Percentiles rank a stretch among this genome's conserved stretches.
Conservation (phyloP, 2,329 filamentous ascomycete genomes). For the Xylariaceae sp. region DNA sequence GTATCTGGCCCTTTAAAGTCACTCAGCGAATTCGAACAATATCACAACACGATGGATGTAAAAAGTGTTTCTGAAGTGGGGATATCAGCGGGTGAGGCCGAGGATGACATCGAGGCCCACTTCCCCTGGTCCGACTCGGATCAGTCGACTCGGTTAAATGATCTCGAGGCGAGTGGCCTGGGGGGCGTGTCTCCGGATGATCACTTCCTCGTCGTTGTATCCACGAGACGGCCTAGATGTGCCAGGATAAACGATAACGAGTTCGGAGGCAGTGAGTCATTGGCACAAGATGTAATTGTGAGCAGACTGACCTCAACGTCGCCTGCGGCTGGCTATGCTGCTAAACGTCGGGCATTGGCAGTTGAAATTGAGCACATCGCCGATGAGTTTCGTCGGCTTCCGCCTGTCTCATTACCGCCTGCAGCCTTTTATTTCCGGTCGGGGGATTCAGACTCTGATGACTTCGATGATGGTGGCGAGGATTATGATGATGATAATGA, state of each 20-base stretch:
- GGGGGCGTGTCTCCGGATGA: slow-evolving; percentile 58
- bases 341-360: neutral
- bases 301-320: slow-evolving; percentile 39
- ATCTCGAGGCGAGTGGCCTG: slow-evolving; percentile 53
- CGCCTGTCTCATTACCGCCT: slow-evolving; percentile 46
- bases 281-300: slow-evolving; percentile 36
- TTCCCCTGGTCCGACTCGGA: slow-evolving; percentile 42
- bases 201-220: slow-evolving; percentile 54
- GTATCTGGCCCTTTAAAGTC: slow-evolving; percentile 48
- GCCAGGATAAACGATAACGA: neutral
- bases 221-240: slow-evolving; percentile 40
- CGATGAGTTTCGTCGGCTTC: slow-evolving; percentile 38
- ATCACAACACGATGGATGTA: slow-evolving; percentile 24
- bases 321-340: slow-evolving; percentile 22
- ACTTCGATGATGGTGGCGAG: slow-evolving; percentile 19
- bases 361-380: slow-evolving; percentile 44
- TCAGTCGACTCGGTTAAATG: slow-evolving; percentile 35
- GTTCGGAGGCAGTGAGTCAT: slow-evolving; percentile 1
- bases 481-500: slow-evolving; percentile 20
- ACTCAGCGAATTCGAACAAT: slow-evolving; percentile 38
- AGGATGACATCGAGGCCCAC: slow-evolving; percentile 40
- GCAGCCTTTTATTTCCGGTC: slow-evolving; percentile 48
- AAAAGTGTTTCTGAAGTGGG: slow-evolving; percentile 31
- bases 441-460: slow-evolving; percentile 34
- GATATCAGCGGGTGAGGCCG: slow-evolving; percentile 30